A percentile compares a stretch with the other conserved stretches of the same genome.
phyloP scores from a whole-genome alignment of 345 rosid genomes.

The Camelina sativa region DNA sequence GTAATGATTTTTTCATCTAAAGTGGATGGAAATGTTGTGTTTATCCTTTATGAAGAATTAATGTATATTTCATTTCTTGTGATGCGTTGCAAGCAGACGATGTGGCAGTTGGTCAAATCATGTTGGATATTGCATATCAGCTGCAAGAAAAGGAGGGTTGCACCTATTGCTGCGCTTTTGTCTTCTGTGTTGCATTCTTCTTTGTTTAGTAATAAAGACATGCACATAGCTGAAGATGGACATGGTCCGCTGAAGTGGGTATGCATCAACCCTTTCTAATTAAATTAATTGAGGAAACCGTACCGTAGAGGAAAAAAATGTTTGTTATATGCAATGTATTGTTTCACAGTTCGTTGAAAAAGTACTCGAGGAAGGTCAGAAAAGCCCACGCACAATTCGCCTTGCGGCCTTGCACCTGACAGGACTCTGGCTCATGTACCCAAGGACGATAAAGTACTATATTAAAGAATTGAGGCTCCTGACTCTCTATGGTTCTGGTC shows the following conservation, averaged over 20 bases:
- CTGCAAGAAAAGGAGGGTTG: conserved; percentile 91
- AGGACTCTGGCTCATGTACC: conserved; percentile 83
- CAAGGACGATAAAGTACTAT: conserved; percentile 72
- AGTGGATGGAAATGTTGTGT: conserved; percentile 11
- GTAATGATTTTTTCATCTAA: conserved; percentile 1
- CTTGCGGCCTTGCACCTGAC: conserved; percentile 92
- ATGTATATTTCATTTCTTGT: conserved; percentile 11
- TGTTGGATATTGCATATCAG: conserved; percentile 90
- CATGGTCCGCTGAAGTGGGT: conserved; percentile 96
- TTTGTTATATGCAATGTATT: background rate
- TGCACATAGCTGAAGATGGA: conserved; percentile 64
- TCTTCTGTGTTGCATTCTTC: conserved; percentile 84
- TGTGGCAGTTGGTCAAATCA: conserved; percentile 87
- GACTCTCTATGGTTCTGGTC: conserved; percentile 93
- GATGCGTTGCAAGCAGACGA: conserved; percentile 59
- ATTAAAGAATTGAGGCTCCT: conserved; percentile 82
- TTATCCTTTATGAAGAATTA: background rate
- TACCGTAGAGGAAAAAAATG: conserved; percentile 10
- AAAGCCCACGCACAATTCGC: conserved; percentile 98
- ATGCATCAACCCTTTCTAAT: conserved; percentile 36
- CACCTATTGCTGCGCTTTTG: conserved; percentile 87
- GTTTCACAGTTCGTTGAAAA: conserved; percentile 75
- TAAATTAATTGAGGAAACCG: conserved; percentile 8
- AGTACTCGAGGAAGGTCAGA: conserved; percentile 84
- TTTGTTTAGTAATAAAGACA: conserved; percentile 61